phyloP scores from a whole-genome alignment of 345 rosid species.

The Passiflora organensis region DNA sequence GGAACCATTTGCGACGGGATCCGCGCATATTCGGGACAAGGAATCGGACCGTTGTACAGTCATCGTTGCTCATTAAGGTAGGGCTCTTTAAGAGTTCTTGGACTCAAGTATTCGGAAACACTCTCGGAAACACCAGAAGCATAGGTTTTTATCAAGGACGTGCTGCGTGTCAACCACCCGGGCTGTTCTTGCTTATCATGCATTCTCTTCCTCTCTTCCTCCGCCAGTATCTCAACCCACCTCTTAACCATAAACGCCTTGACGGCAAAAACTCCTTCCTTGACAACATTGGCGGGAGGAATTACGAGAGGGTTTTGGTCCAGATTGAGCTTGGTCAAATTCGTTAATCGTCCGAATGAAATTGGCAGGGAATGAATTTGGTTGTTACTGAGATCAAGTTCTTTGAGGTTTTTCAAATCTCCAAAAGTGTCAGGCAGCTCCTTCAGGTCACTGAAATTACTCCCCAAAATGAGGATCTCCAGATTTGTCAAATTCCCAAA shows the following conservation, averaged over 20 bases:
- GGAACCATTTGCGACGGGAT: no score
- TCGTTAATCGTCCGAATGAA: conserved; percentile 73
- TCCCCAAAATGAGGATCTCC: conserved; percentile 64
- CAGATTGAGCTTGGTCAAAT: conserved; percentile 57
- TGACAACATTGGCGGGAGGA: conserved; percentile 58
- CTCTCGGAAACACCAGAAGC: conserved; percentile 38
- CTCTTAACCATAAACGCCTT: conserved; percentile 70
- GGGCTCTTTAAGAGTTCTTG: conserved; percentile 49
- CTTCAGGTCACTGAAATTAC: conserved; percentile 68
- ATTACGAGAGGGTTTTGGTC: conserved; percentile 69
- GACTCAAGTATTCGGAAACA: conserved; percentile 49
- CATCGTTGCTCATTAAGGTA: conserved; percentile 74
- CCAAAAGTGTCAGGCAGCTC: conserved; percentile 80
- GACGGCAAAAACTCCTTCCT: conserved; percentile 67
- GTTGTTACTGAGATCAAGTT: conserved; percentile 86
- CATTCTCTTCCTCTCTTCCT: conserved; percentile 56
- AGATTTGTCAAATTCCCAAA: conserved; percentile 65
- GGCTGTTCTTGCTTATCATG: conserved; percentile 40
- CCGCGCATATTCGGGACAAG: no score
- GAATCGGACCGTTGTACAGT: no score
- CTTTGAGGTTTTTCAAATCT: conserved; percentile 66
- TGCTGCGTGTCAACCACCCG: conserved; percentile 77
- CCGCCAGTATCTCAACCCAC: conserved; percentile 62
- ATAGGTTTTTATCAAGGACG: conserved; percentile 62
- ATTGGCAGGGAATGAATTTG: conserved; percentile 74